phyloP scores from a whole-genome alignment of 2,329 filamentous ascomycete genomes.

The Berkeleyomyces basicola region DNA sequence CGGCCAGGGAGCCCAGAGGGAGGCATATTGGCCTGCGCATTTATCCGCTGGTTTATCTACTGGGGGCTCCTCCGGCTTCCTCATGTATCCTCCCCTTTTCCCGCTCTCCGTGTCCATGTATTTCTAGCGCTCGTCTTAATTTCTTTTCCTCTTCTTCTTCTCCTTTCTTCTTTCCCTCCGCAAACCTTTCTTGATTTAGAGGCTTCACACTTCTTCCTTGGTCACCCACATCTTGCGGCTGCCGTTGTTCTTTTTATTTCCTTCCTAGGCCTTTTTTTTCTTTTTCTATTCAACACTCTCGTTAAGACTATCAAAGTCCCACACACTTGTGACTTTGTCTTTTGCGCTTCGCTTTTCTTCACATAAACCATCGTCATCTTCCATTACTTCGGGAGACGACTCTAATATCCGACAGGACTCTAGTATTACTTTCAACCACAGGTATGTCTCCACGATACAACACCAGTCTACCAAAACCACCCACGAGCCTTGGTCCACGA shows the following conservation, averaged over 20 bases:
- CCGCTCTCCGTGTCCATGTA: neutral
- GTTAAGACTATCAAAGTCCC: constrained; percentile 17
- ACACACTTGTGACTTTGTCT: neutral
- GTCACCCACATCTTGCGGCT: constrained; percentile 16
- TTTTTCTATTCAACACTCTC: constrained; percentile 17
- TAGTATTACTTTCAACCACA: constrained; percentile 6
- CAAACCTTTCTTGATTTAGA: constrained; percentile 10
- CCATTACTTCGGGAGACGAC: constrained; percentile 12
- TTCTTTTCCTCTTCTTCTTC: constrained; percentile 17
- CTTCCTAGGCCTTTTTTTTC: constrained; percentile 17
- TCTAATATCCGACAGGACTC: constrained; percentile 13
- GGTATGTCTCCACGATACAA: neutral
- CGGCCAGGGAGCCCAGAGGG: neutral
- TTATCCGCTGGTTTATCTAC: neutral
- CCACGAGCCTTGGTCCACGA: neutral
- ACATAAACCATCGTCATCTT: constrained; percentile 5
- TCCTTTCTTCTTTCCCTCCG: constrained; percentile 15
- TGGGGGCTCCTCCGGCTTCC: neutral
- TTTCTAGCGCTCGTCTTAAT: constrained; percentile 15
- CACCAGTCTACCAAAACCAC: neutral
- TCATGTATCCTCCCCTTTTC: constrained; percentile 13
- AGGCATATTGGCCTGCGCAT: neutral
- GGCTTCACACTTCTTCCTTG: constrained; percentile 16
- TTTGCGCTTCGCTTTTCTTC: constrained; percentile 13
- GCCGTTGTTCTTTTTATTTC: constrained; percentile 15